Conservation (phyloP, 2,329 filamentous ascomycete genomes). For the Phaeophleospora eucalypticola region DNA sequence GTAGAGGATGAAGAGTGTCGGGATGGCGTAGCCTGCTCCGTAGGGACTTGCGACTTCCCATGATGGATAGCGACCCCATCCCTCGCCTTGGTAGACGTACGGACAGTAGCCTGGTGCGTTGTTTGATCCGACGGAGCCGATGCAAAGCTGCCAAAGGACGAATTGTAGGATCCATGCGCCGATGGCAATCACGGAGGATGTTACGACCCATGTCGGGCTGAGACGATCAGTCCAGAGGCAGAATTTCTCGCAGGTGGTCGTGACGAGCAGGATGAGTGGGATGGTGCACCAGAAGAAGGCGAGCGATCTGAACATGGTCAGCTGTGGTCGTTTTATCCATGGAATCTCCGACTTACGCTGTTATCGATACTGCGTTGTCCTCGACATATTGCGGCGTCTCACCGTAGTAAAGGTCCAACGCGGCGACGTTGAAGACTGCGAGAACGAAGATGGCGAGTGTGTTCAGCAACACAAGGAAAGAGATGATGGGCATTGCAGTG, state of each 20-base stretch:
- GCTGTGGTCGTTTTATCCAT: neutral
- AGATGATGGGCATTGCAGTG: conserved; percentile 14
- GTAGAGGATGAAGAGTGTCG: conserved; percentile 15
- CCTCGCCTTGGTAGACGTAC: conserved; percentile 8
- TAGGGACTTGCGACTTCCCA: conserved; percentile 10
- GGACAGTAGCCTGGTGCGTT: conserved; percentile 11
- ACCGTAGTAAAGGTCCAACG: conserved; percentile 10
- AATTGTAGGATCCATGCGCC: conserved; percentile 9
- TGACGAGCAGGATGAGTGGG: conserved; percentile 9
- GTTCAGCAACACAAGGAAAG: conserved; percentile 11
- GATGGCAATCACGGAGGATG: conserved; percentile 11
- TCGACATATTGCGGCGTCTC: conserved; percentile 1
- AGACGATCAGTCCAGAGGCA: conserved; percentile 12
- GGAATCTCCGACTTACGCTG: conserved; percentile 9
- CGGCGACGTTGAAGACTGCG: conserved; percentile 13
- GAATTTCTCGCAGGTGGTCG: conserved; percentile 9
- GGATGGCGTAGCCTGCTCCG: conserved; percentile 10
- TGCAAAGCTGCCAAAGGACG: conserved; percentile 13
- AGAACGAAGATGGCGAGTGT: conserved; percentile 14
- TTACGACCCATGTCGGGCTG: conserved; percentile 7
- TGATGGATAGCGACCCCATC: conserved; percentile 5
- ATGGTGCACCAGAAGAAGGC: conserved; percentile 17
- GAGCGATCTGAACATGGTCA: conserved; percentile 8
- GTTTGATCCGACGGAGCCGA: neutral
- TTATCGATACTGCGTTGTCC: conserved; percentile 1